Base-by-base conservation (phyloP, 2,329 filamentous ascomycete genomes). In the Beauveria asiatica region DNA sequence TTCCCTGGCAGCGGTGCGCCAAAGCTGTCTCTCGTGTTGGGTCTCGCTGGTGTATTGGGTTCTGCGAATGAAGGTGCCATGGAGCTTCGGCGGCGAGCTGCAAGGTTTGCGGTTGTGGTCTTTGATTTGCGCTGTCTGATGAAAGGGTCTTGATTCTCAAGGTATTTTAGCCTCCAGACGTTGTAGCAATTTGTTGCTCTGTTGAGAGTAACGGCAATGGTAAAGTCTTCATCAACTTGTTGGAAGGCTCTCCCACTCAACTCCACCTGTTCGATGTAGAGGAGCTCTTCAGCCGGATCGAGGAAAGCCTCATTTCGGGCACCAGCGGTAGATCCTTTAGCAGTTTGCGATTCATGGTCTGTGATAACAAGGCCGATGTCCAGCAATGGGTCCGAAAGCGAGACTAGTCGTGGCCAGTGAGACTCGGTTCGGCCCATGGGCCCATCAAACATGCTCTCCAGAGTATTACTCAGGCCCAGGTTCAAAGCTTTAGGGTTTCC, bases 281-380 rank as follows among this genome's bases (percentile, higher is more conserved):
- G 73, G 55, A 97, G 85, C 69, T 94, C 89, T 69, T 97, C 93
- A 1, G 85, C 82, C 16, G 85, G 81, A 65, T 92, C 86, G 41
- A 97, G 80, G 21, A 90, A 83, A 11, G 70, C 67, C 7, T 78
- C 74, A 10, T 77, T 78, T n/a, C 70, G 76, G 3, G 72, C 69
- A 9, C 73, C 69, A 11, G 67, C 71, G 45, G 71, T 75, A 64
- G 65, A 67, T 39, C 64, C 60, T 19, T 69, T 71, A 19, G 64
- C 63, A 50, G 63, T 65, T 48, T 69, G 67, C 45, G 74, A 74
- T 19, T 83, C 79, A 2, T 80, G 74, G 53, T 81, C 77, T 5
- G 83, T 83, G 17, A 94, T 89, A 19, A 97, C 85, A 48, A 96
- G 76, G 1, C 92, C 93, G 67, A 97, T 80, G 66, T 97, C 92